A percentile compares a stretch with the other conserved stretches of the same genome.
phyloP scores from a whole-genome alignment of 1,139 yeast species.

The Geotrichum reessii region DNA sequence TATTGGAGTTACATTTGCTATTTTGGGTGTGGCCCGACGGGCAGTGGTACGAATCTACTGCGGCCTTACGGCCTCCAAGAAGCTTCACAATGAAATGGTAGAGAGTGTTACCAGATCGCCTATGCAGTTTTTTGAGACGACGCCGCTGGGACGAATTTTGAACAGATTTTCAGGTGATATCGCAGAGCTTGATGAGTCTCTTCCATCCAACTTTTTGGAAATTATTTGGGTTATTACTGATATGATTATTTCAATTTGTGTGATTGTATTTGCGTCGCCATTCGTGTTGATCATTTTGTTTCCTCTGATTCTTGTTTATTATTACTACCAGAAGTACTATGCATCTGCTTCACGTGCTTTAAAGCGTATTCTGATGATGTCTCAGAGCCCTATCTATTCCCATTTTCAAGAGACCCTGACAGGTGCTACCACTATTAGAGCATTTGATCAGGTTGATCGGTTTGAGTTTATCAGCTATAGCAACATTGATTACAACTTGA shows the following conservation, averaged over 20 bases:
- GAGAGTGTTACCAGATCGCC: slow-evolving; percentile 70
- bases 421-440: slow-evolving; percentile 68
- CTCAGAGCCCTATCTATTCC: slow-evolving; percentile 72
- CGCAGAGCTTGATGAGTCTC: slow-evolving; percentile 60
- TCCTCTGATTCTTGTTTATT: slow-evolving; percentile 53
- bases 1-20: slow-evolving; percentile 60
- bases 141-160: slow-evolving; percentile 65
- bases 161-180: slow-evolving; percentile 73
- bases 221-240: slow-evolving; percentile 50
- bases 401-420: slow-evolving; percentile 71
- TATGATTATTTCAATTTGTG: slow-evolving; percentile 56
- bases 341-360: slow-evolving; percentile 74
- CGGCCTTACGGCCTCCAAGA: slow-evolving; percentile 73
- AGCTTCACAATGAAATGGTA: slow-evolving; percentile 77
- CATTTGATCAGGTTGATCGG: slow-evolving; percentile 46
- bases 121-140: slow-evolving; percentile 59
- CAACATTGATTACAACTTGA: slow-evolving; percentile 58
- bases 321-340: slow-evolving; percentile 78
- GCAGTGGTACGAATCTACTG: slow-evolving; percentile 71
- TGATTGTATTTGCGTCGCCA: slow-evolving; percentile 68
- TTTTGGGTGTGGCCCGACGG: slow-evolving; percentile 55
- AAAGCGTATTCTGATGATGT: slow-evolving; percentile 70
- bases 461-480: slow-evolving; percentile 51
- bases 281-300: slow-evolving; percentile 48
- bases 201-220: slow-evolving; percentile 37